These are phyloP conservation scores for Eimeria necatrix DNA, from an alignment of 169 alveolate genomes.

Conservation along the genomic window DNA sequence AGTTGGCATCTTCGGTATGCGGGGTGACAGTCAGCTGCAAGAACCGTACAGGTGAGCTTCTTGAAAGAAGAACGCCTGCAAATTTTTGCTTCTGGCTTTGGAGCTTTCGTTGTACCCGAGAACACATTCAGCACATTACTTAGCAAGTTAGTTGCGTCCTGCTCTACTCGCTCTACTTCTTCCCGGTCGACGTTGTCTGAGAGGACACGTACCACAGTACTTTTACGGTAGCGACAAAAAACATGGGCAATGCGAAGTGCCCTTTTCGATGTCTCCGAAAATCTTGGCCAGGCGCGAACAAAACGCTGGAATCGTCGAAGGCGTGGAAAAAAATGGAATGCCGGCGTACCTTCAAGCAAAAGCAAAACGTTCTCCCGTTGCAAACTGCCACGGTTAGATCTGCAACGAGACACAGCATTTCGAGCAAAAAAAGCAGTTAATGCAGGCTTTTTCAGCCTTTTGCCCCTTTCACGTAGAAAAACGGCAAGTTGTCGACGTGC, in stretches of 20 bases:
- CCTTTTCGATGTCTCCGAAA: too few species aligned
- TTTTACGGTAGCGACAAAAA: too few species aligned
- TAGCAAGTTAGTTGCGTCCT: slow-evolving; percentile 47
- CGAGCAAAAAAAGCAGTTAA: neutral
- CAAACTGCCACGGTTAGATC: slow-evolving; percentile 66
- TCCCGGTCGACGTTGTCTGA: slow-evolving; percentile 76
- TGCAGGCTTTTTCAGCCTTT: slow-evolving; percentile 7
- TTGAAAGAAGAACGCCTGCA: slow-evolving; percentile 66
- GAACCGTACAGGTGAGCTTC: slow-evolving; percentile 58
- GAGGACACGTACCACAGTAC: neutral
- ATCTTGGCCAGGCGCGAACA: too few species aligned
- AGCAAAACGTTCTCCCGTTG: slow-evolving; percentile 77
- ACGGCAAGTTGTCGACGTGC: neutral
- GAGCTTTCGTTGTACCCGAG: slow-evolving; percentile 52
- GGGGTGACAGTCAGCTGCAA: too few species aligned
- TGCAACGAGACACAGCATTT: neutral
- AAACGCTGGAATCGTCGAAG: too few species aligned
- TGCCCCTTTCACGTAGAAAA: neutral
- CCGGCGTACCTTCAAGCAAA: slow-evolving; percentile 76
- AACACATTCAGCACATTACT: slow-evolving; percentile 51
- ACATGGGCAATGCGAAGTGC: too few species aligned
- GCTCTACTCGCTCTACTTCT: slow-evolving; percentile 78
- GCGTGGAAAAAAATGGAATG: too few species aligned
- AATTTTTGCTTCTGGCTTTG: slow-evolving; percentile 70
- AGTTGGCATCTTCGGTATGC: too few species aligned